A percentile compares a stretch with the other conserved stretches of the same genome.
Conservation (phyloP, 306 rosid species). For the Hippophae tibetana region DNA sequence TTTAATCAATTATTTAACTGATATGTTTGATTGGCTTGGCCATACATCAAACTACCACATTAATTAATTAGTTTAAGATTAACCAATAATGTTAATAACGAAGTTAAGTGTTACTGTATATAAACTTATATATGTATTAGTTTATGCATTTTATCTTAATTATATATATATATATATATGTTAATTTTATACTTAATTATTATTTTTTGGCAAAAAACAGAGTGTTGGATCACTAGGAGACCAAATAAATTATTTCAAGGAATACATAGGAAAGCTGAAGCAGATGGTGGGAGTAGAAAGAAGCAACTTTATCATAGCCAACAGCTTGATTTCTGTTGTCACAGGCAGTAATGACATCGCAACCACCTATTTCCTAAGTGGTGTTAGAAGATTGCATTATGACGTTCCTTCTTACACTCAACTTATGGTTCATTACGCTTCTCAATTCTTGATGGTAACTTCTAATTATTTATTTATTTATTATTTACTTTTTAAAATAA, state of each 20-base stretch:
- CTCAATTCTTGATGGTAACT: conserved; percentile 39
- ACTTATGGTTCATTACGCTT: conserved; percentile 44
- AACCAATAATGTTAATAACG: too few relatives aligned
- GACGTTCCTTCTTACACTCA: conserved; percentile 44
- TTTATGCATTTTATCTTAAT: too few relatives aligned
- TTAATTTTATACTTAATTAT: not conserved
- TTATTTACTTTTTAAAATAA: too few relatives aligned
- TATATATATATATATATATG: not conserved
- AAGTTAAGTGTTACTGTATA: too few relatives aligned
- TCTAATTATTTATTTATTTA: too few relatives aligned
- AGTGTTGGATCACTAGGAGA: conserved; percentile 40
- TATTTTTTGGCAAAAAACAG: conserved; percentile 17
- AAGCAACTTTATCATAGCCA: conserved; percentile 24
- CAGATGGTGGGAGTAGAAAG: conserved; percentile 33
- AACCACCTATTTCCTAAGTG: conserved; percentile 37
- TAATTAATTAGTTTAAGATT: too few relatives aligned
- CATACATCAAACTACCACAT: too few relatives aligned
- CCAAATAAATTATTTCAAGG: conserved; percentile 46
- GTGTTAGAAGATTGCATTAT: conserved; percentile 27
- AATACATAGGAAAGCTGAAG: conserved; percentile 39
- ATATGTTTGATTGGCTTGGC: too few relatives aligned
- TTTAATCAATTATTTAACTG: too few relatives aligned
- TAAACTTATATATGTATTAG: too few relatives aligned
- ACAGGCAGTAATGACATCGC: conserved; percentile 59
- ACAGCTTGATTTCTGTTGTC: conserved; percentile 46